These are phyloP conservation scores for Hypoxylon fragiforme DNA, from an alignment of 495 filamentous ascomycete species.

Conservation along the genomic window DNA sequence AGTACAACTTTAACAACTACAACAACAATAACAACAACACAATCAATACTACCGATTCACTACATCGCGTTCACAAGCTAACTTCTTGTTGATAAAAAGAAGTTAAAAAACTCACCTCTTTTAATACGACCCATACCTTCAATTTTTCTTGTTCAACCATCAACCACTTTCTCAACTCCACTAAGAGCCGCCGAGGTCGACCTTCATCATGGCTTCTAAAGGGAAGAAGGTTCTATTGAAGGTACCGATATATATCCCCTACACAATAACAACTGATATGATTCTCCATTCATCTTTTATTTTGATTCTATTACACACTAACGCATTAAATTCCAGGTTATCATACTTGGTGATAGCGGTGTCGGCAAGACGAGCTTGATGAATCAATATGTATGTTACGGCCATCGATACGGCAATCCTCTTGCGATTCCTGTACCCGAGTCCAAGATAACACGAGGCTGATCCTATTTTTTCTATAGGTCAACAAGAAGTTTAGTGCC, in stretches of 20 bases:
- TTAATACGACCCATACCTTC: constrained; percentile 1
- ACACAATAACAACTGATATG: not conserved
- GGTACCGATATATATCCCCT: constrained; percentile 53
- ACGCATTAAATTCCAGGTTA: constrained; percentile 65
- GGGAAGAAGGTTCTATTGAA: constrained; percentile 98
- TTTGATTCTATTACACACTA: not conserved
- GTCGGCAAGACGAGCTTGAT: constrained; percentile 99
- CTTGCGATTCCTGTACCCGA: constrained; percentile 1
- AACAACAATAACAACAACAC: constrained; percentile 22
- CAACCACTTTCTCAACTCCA: not conserved
- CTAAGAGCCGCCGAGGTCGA: constrained; percentile 11
- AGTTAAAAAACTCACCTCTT: not conserved
- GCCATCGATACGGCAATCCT: constrained; percentile 3
- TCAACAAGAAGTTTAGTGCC: constrained; percentile 99
- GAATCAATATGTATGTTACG: constrained; percentile 96
- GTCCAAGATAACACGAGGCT: constrained; percentile 5
- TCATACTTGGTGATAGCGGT: constrained; percentile 96
- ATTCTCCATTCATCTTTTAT: not conserved
- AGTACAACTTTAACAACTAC: constrained; percentile 11
- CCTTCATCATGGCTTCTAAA: constrained; percentile 74
- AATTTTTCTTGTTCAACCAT: not conserved
- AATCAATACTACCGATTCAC: constrained; percentile 4
- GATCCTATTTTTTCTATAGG: constrained; percentile 54
- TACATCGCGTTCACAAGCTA: too few species aligned
- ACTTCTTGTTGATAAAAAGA: too few species aligned